Conservation (phyloP, 2,329 filamentous ascomycete genomes). For the Aurifilum marmelostoma region DNA sequence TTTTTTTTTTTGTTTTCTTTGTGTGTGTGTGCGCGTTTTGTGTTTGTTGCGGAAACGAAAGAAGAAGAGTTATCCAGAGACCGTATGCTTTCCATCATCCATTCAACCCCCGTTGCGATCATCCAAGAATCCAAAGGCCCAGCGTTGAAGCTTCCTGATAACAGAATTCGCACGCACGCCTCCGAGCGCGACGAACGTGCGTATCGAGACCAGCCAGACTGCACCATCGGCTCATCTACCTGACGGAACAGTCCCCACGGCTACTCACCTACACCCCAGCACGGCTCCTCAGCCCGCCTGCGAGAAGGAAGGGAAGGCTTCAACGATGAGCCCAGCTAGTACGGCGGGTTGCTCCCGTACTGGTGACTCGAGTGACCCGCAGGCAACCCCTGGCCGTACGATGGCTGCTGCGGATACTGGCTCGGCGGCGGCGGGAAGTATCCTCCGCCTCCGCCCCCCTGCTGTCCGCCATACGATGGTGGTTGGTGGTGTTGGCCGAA, state of each 20-base stretch:
- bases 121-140: not conserved
- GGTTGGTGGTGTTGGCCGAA: conserved; percentile 21
- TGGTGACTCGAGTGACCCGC: conserved; percentile 22
- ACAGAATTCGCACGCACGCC: too few species aligned
- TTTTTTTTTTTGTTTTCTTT: too few species aligned
- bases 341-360: conserved; percentile 26
- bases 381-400: conserved; percentile 30
- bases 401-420: conserved; percentile 33
- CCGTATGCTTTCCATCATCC: not conserved
- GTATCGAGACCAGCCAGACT: not conserved
- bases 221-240: not conserved
- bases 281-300: not conserved
- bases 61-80: not conserved
- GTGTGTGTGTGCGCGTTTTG: too few species aligned
- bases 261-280: not conserved
- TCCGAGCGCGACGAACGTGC: not conserved
- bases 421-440: conserved; percentile 36
- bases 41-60: not conserved
- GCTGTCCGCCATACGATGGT: conserved; percentile 22
- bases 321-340: conserved; percentile 3
- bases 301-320: not conserved
- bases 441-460: conserved; percentile 25
- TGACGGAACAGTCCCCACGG: not conserved
- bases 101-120: not conserved
- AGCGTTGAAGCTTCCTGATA: not conserved